Percentiles rank a stretch among this genome's conserved stretches.
These are phyloP conservation scores for Eimeria mitis DNA, from an alignment of 169 alveolate species.

Conservation along the genomic window DNA sequence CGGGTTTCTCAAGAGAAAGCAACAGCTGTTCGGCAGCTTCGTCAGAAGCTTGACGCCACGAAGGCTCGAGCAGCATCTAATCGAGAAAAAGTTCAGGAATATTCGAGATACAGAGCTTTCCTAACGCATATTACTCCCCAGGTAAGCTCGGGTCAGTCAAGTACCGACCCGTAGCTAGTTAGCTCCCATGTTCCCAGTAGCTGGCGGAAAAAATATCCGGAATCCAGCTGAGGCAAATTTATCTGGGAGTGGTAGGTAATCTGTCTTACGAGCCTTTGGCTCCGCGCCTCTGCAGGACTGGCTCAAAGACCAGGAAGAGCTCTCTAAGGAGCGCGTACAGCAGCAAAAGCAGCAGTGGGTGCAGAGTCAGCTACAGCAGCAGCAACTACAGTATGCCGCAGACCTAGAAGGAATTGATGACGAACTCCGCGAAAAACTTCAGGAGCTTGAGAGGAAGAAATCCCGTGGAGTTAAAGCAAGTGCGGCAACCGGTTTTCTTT, in stretches of 20 bases:
- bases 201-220: neutral
- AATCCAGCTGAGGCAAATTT: neutral
- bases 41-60: slow-evolving; percentile 61
- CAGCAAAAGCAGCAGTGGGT: slow-evolving; percentile 58
- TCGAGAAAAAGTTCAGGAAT: slow-evolving; percentile 84
- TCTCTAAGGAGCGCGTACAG: slow-evolving; percentile 22
- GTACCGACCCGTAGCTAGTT: neutral
- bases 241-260: neutral
- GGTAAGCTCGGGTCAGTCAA: slow-evolving; percentile 61
- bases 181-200: neutral
- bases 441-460: slow-evolving; percentile 59
- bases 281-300: slow-evolving; percentile 39
- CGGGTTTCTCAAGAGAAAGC: slow-evolving; percentile 70
- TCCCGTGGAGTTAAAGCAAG: slow-evolving; percentile 23
- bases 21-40: slow-evolving; percentile 51
- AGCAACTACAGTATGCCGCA: slow-evolving; percentile 41
- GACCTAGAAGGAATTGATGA: slow-evolving; percentile 43
- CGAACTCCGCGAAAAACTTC: slow-evolving; percentile 31
- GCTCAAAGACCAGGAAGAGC: slow-evolving; percentile 71
- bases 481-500: neutral
- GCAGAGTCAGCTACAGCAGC: slow-evolving; percentile 63
- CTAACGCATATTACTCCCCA: slow-evolving; percentile 84
- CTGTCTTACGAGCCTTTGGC: neutral
- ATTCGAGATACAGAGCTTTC: slow-evolving; percentile 78
- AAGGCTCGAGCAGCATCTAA: slow-evolving; percentile 64